phyloP scores from a whole-genome alignment of 2,329 filamentous ascomycete species.

The Xylaria sp. region DNA sequence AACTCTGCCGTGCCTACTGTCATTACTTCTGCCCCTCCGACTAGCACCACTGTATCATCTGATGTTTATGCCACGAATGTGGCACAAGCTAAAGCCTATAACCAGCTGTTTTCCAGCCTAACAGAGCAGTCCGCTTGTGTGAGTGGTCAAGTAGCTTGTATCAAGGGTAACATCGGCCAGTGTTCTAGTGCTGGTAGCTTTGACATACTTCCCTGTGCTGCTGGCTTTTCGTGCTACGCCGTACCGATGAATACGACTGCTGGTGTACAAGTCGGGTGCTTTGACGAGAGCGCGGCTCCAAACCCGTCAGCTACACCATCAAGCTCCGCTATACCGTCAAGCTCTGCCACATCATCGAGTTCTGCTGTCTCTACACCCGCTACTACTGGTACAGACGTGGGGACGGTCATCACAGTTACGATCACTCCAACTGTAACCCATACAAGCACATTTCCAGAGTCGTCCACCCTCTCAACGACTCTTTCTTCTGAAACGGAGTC shows the following conservation, averaged over 20 bases:
- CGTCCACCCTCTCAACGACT: constrained; percentile 8
- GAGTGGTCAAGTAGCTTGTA: constrained; percentile 62
- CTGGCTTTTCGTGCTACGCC: constrained; percentile 60
- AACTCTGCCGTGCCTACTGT: constrained; percentile 57
- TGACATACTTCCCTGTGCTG: constrained; percentile 53
- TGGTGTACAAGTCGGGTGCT: constrained; percentile 63
- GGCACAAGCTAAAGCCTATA: constrained; percentile 57
- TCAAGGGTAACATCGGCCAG: constrained; percentile 60
- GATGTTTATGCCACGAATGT: constrained; percentile 59
- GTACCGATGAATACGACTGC: constrained; percentile 62
- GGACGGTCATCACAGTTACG: constrained; percentile 40
- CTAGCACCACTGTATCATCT: constrained; percentile 56
- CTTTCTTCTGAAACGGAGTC: constrained; percentile 16
- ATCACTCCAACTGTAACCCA: constrained; percentile 44
- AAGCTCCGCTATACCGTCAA: constrained; percentile 16
- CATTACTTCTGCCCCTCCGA: constrained; percentile 49
- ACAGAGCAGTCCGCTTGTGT: constrained; percentile 60
- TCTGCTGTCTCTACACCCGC: constrained; percentile 27
- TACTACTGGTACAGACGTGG: constrained; percentile 22
- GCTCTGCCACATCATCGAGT: constrained; percentile 22
- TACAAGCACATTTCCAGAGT: constrained; percentile 37
- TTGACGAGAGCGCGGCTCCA: constrained; percentile 47
- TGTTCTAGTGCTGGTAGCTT: constrained; percentile 59
- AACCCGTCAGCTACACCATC: constrained; percentile 29
- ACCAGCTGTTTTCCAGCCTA: constrained; percentile 59